Base-by-base conservation (phyloP, 768 basidiomycete genomes). In the Naganishia friedmannii region DNA sequence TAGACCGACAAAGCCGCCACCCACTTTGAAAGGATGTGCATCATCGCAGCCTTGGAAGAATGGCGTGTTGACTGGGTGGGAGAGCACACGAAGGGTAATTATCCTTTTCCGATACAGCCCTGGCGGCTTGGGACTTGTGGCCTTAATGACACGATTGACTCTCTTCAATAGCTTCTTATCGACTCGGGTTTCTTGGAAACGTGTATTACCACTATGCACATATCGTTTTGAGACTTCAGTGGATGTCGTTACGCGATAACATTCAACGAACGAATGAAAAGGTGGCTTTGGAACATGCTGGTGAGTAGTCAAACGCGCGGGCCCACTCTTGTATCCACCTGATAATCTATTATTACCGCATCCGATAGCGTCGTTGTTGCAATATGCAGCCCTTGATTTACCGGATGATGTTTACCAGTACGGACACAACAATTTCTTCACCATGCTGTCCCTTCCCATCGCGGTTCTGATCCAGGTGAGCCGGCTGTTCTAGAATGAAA, bases 171-270 rank as follows among this genome's bases (percentile, higher is more conserved):
- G 68, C 26, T 28, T 69, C 68, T 19, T 60, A 39, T 23, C 68
- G 68, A 15, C 68, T 69, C 1, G 68, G 68, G 12, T 54, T 58
- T 37, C 57, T 69, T 13, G 68, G 68, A 5, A 17, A 58, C 15
- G 57, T 69, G 4, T 69, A 69, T n/a, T 69, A 69, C 58, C 68
- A 69, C 23, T 69, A 69, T 29, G 68, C 68, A 10, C 23, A 63
- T 34, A 58, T 69, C 57, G 57, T 60, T 8, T 23, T 69, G 32
- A 45, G 58, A 6, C 29, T 69, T 17, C 55, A 58, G 29, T 69
- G 68, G 68, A 54, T 58, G 34, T 32, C 39, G 13, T 29, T 42
- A 45, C 54, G 45, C 2, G 46, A 63, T 37, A 63, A 19, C 19
- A 46, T 45, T 9, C 67, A 55, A 26, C 67, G 67, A 29, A 45